These are phyloP conservation scores for Adansonia rubrostipa DNA, from an alignment of 441 rosid species.

Conservation along the genomic window DNA sequence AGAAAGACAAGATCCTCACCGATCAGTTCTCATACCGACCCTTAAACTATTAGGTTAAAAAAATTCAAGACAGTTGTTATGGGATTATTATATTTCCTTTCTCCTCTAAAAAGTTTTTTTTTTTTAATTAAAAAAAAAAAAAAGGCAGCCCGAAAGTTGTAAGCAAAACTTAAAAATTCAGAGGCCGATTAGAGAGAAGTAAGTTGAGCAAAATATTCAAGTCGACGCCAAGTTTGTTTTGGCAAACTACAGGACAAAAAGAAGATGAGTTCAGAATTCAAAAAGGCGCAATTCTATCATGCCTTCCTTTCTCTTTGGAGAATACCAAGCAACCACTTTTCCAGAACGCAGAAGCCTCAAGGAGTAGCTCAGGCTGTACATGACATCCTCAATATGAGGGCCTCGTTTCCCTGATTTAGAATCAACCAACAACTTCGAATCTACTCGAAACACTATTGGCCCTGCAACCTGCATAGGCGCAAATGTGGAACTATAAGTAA, in stretches of 20 bases:
- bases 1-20: no score
- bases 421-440: constrained; percentile 58
- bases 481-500: neutral
- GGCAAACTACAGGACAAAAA: neutral
- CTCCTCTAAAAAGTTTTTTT: no score
- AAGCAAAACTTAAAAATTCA: no score
- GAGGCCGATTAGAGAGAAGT: no score
- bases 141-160: no score
- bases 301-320: constrained; percentile 84
- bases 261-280: constrained; percentile 53
- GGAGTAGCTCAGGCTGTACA: constrained; percentile 69
- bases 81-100: no score
- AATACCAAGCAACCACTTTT: constrained; percentile 91
- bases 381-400: constrained; percentile 58
- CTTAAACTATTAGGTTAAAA: no score
- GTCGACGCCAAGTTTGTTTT: no score
- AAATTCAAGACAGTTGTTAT: no score
- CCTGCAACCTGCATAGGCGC: constrained; percentile 66
- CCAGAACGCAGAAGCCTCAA: constrained; percentile 73
- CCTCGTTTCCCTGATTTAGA: constrained; percentile 45
- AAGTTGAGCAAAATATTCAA: no score
- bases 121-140: no score
- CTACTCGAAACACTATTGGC: constrained; percentile 69
- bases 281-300: constrained; percentile 78
- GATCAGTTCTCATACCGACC: no score